Conservation (phyloP, 129 eudicot species). For the Lactuca sativa region DNA sequence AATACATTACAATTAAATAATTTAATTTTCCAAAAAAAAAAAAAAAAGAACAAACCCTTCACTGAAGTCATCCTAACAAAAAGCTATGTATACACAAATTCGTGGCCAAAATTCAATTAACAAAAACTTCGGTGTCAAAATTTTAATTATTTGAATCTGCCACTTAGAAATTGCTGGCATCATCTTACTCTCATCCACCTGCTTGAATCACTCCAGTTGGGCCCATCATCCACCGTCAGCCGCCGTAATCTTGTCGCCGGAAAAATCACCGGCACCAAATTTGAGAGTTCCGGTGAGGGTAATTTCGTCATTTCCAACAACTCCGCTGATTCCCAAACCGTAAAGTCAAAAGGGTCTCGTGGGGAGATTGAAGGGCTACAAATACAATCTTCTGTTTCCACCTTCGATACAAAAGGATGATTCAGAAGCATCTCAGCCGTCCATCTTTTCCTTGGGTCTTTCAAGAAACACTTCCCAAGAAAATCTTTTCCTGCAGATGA, state of each 20-base stretch:
- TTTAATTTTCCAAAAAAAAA: too few relatives aligned
- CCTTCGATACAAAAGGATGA: slow-evolving; percentile 53
- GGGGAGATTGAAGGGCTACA: slow-evolving; percentile 43
- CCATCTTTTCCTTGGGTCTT: slow-evolving; percentile 71
- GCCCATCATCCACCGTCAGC: slow-evolving; percentile 26
- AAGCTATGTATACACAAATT: slow-evolving; percentile 12
- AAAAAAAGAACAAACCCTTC: too few relatives aligned
- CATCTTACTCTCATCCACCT: slow-evolving; percentile 59
- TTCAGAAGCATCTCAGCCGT: slow-evolving; percentile 90
- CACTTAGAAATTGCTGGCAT: not conserved
- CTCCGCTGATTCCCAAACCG: slow-evolving; percentile 52
- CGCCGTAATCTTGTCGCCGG: slow-evolving; percentile 33
- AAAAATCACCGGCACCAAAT: not conserved
- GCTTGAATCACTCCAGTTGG: slow-evolving; percentile 43
- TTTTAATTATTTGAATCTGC: not conserved
- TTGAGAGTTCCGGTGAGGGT: slow-evolving; percentile 4
- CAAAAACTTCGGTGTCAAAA: not conserved
- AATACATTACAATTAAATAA: too few relatives aligned
- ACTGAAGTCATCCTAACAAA: too few relatives aligned
- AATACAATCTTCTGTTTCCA: not conserved
- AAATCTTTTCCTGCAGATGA: slow-evolving; percentile 76
- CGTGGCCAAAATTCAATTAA: not conserved
- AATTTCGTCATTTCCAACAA: slow-evolving; percentile 22
- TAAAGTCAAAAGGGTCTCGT: slow-evolving; percentile 68
- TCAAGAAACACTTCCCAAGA: slow-evolving; percentile 57